Evolutionary conservation across 441 rosid species (phyloP).

Genomic region (Erodium chrysanthum): DNA sequence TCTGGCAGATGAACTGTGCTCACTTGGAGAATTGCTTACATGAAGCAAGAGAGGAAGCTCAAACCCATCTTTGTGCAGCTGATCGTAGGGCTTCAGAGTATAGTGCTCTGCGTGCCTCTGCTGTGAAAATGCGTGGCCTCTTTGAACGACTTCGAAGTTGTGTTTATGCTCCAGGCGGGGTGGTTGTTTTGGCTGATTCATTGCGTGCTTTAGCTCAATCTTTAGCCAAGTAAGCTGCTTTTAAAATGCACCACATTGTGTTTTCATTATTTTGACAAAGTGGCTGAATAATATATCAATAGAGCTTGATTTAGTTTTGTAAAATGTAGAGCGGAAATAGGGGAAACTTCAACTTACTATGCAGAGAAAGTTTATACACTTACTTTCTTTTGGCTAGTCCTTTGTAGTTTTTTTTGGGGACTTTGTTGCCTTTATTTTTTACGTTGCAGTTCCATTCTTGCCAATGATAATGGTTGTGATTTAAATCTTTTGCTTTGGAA

Average conservation of each 20-base stretch:
- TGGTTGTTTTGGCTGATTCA: slow-evolving; percentile 66
- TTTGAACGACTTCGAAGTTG: slow-evolving; percentile 71
- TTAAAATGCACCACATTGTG: slow-evolving; percentile 6
- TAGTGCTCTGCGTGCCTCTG: slow-evolving; percentile 69
- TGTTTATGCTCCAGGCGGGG: slow-evolving; percentile 52
- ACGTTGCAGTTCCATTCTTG: slow-evolving; percentile 9
- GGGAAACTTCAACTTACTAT: background rate
- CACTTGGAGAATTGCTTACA: slow-evolving; percentile 96
- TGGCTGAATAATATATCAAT: background rate
- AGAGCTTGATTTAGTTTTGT: too few relatives aligned
- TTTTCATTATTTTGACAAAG: background rate
- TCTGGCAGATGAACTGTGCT: slow-evolving; percentile 85
- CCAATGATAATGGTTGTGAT: slow-evolving; percentile 16
- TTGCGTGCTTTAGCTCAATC: slow-evolving; percentile 72
- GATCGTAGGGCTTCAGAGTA: slow-evolving; percentile 87
- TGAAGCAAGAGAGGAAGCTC: slow-evolving; percentile 98
- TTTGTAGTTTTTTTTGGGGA: background rate
- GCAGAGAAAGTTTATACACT: background rate
- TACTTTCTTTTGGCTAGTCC: background rate
- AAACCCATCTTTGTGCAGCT: slow-evolving; percentile 91
- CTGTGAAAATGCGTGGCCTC: slow-evolving; percentile 70
- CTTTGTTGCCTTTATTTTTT: background rate
- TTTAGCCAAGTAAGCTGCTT: slow-evolving; percentile 62
- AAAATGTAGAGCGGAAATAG: too few relatives aligned
- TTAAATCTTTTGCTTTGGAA: slow-evolving; percentile 16